Evolutionary conservation across 139 green algal species (phyloP), one percentile per base, ranked within the genome.

Genomic region (Ulvella scutata): DNA sequence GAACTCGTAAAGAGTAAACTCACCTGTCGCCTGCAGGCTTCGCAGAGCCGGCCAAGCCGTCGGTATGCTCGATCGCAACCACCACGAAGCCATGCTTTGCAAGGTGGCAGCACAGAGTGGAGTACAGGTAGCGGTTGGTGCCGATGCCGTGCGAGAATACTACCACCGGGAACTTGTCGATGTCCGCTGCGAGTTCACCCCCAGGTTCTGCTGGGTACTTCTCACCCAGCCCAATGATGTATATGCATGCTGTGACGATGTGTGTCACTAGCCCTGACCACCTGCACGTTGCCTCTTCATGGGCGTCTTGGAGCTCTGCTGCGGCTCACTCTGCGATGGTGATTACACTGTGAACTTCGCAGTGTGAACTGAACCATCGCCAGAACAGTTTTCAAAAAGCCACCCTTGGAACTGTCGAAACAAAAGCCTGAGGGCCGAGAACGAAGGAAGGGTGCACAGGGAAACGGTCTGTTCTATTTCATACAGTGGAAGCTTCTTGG

Each of bases 81-180:
- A 67, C 51, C n/a, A n/a, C 31, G 9, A 67, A n/a, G 51, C 51
- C 51, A 26, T 67, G 51, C 51, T 67, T 1, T 1, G 51, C 51
- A n/a, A 67, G 51, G n/a, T 67, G 51, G 51, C 51, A 67, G 9
- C n/a, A n/a, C 31, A 67, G 33, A 26, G 31, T n/a, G n/a, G 51
- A 67, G 51, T 67, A 67, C 13, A 67, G 6, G 51, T 36, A 67
- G 0, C 51, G 51, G 51, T 67, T 67, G 13, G 51, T 26, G 9
- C 51, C 51, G 51, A 67, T 67, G 51, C 51, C 51, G 51, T 67
- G 51, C 51, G 51, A 67, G 51, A 67, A 26, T 6, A 67, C 51
- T 6, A 67, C 6, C 9, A 67, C 51, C n/a, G 51, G 51, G n/a
- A 67, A 36, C 9, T 23, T 26, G 13, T 6, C 13, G 51, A 29